These are phyloP conservation scores for Rubus parviflorus DNA, from an alignment of 306 rosid species.

Conservation along the genomic window DNA sequence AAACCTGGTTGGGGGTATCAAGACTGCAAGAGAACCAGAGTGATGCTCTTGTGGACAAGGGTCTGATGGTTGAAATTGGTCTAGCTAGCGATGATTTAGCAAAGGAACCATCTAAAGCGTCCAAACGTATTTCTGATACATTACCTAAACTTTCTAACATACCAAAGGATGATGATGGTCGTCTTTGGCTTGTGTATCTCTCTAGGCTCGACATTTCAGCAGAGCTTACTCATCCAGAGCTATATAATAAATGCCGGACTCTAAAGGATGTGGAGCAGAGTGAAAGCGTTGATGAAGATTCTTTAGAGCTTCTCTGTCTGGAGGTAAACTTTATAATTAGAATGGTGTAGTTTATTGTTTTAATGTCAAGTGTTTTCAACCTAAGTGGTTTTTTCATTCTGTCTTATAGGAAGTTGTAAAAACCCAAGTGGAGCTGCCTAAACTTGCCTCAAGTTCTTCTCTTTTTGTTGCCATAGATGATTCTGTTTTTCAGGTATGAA, in stretches of 20 bases:
- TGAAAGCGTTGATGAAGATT: not conserved
- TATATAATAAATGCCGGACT: not conserved
- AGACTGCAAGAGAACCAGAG: not conserved
- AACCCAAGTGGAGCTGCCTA: not conserved
- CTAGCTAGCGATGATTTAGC: not conserved
- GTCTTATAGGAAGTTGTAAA: not conserved
- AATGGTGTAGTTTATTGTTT: not conserved
- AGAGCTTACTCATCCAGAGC: slow-evolving; percentile 4
- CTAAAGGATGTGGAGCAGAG: not conserved
- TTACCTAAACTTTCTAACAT: slow-evolving; percentile 1
- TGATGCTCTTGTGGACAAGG: not conserved
- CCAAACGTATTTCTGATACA: not conserved
- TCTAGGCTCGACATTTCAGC: not conserved
- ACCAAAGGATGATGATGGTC: not conserved
- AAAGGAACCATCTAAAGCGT: not conserved
- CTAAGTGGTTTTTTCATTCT: not conserved
- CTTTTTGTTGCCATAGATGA: slow-evolving; percentile 2
- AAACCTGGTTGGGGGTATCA: not conserved
- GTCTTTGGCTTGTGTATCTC: not conserved
- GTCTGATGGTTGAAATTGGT: not conserved
- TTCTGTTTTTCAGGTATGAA: slow-evolving; percentile 3
- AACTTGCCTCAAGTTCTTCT: slow-evolving; percentile 3
- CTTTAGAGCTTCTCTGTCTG: slow-evolving; percentile 1
- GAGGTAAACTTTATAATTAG: not conserved
- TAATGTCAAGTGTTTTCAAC: not conserved